Evolutionary conservation across 495 filamentous ascomycete genomes (phyloP).

Genomic region (Penicillium mononematosum): DNA sequence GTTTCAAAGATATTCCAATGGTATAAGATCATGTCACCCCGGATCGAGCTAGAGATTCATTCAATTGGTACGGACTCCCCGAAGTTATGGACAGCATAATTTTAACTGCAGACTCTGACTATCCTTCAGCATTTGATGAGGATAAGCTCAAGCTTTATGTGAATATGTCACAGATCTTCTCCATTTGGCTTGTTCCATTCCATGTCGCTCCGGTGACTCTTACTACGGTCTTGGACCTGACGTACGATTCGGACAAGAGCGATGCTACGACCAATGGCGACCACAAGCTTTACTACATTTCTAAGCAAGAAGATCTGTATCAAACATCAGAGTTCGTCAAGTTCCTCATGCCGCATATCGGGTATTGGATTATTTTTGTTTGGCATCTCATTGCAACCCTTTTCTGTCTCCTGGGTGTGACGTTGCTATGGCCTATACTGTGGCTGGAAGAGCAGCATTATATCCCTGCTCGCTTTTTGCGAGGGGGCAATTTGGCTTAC

Average conservation of each 20-base stretch:
- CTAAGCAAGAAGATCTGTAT: slow-evolving; percentile 77
- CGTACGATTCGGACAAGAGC: slow-evolving; percentile 22
- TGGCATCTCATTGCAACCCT: slow-evolving; percentile 63
- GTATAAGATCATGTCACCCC: slow-evolving; percentile 81
- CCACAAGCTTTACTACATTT: slow-evolving; percentile 61
- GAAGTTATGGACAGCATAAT: too few relatives aligned
- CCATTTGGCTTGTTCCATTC: slow-evolving; percentile 74
- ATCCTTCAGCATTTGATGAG: slow-evolving; percentile 62
- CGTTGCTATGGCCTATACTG: slow-evolving; percentile 52
- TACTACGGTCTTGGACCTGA: slow-evolving; percentile 69
- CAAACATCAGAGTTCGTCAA: slow-evolving; percentile 75
- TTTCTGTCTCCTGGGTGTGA: slow-evolving; percentile 59
- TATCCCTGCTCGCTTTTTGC: slow-evolving; percentile 23
- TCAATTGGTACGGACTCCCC: slow-evolving; percentile 56
- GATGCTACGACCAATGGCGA: slow-evolving; percentile 28
- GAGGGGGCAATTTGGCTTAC: slow-evolving; percentile 31
- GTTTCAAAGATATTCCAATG: slow-evolving; percentile 74
- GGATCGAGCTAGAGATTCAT: slow-evolving; percentile 66
- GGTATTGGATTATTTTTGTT: slow-evolving; percentile 46
- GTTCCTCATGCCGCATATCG: slow-evolving; percentile 52
- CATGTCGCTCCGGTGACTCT: slow-evolving; percentile 64
- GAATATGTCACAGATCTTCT: slow-evolving; percentile 67
- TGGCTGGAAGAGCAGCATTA: slow-evolving; percentile 46
- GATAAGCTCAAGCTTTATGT: slow-evolving; percentile 65
- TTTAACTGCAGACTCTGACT: background rate